Base-by-base conservation (phyloP, 2,329 filamentous ascomycete species). In the Phialemonium atrogriseum region DNA sequence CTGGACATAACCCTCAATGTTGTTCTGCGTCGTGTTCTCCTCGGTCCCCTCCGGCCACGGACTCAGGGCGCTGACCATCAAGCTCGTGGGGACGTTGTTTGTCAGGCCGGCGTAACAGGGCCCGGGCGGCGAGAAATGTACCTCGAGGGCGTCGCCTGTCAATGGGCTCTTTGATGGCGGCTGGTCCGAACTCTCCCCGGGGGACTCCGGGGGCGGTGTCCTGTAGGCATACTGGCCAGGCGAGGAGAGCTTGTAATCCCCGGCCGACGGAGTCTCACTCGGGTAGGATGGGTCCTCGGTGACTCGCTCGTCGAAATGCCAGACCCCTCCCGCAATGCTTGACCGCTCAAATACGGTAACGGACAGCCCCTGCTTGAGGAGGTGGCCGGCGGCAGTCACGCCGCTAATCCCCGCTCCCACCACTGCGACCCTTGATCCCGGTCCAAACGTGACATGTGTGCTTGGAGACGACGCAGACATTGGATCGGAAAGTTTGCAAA, bases 71-170 rank as follows among this genome's bases (percentile, higher is more conserved):
- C 55, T 65, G 24, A 54, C 50, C 53, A 70, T 59, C 3, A 68
- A 44, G 14, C 51, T 63, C n/a, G 79, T 76, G 0, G 83, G 80
- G 4, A 88, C 80, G 45, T 89, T 91, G 21, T 82, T 85, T 47
- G 79, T 79, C 7, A 88, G 57, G 3, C 68, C 66, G 5, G 52
- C 54, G 36, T 70, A 56, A 68, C 72, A 60, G 65, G 86, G 58
- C 1, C 52, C 54, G 0, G 51, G 54, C 3, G 47, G 48, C 2
- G 47, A 41, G 22, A 45, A 49, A 3, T 25, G 33, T 11, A 43
- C 27, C 34, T 40, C 73, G 53, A 15, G 66, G 74, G 18, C 36
- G 77, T 50, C 4, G 45, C 47, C 27, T n/a, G n/a, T 32, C 36
- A 24, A 10, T 14, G 14, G 10, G 12, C 8, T 18, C 14, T 23